Base-by-base conservation (phyloP, 2,329 filamentous ascomycete species). In the Botrytis cinerea region DNA sequence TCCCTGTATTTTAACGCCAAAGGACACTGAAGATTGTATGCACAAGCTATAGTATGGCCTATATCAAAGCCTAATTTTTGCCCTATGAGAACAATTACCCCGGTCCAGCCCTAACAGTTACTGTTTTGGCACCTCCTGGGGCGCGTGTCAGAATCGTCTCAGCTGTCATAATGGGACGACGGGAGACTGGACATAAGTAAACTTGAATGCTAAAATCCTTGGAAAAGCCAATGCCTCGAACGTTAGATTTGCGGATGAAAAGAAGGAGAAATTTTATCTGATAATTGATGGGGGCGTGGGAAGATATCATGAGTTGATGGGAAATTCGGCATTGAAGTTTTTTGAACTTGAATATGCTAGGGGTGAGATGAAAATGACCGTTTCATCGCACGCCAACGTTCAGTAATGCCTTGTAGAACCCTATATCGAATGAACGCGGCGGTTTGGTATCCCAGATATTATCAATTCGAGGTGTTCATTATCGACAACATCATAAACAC, bases 111-210 rank as follows among this genome's bases (percentile, higher is more conserved):
- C 51, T 69, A 69, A 73, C 71, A 61, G n/a, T 45, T 73, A 32
- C 12, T 46, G 71, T 73, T 73, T 70, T 69, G 43, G 28, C 16
- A 46, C 12, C 51, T 28, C 43, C 28, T 46, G 51, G 61, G 71
- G 63, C 63, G 51, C 59, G 78, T 79, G 51, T 74, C 78, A 80
- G 75, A 76, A 45, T 72, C 76, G 79, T 80, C 79, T 80, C 79
- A 78, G 57, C 63, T 73, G 70, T 73, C 28, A 64, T 75, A 71
- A 46, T 70, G 74, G 74, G 69, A 62, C 35, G 61, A 68, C 40
- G 38, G 38, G 45, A 40, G 35, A 35, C 10, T 46, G 18, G 40
- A 69, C 20, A 72, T 72, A 32, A 18, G n/a, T 32, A 28, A 51
- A 48, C 22, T 61, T 51, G 16, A 64, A 61, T 40, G 35, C 54